These are phyloP conservation scores for Elsinoe australis DNA, from an alignment of 2,329 filamentous ascomycete genomes.

Conservation along the genomic window DNA sequence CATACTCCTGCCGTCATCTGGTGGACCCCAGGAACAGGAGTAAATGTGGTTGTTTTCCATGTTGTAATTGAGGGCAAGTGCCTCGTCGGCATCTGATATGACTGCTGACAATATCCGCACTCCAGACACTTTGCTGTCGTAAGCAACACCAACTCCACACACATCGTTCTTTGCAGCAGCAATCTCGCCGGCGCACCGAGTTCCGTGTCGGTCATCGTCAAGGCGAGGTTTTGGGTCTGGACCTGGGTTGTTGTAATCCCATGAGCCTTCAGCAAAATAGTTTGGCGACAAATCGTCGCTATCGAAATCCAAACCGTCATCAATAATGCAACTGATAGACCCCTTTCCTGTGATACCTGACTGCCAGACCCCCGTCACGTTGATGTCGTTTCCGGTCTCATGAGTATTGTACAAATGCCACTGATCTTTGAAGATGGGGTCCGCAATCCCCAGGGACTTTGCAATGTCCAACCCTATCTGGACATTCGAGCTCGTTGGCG, in stretches of 20 bases:
- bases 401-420: conserved; percentile 89
- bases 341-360: conserved; percentile 86
- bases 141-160: conserved; percentile 93
- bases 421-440: conserved; percentile 88
- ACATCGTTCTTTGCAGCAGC: conserved; percentile 85
- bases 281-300: conserved; percentile 88
- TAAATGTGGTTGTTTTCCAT: conserved; percentile 92
- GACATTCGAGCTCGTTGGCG: conserved; percentile 40
- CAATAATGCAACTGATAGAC: conserved; percentile 84
- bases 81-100: conserved; percentile 89
- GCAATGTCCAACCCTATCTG: conserved; percentile 55
- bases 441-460: conserved; percentile 62
- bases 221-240: conserved; percentile 74
- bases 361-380: conserved; percentile 89
- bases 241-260: conserved; percentile 85
- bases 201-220: conserved; percentile 81
- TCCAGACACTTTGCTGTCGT: conserved; percentile 81
- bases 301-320: conserved; percentile 93
- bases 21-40: conserved; percentile 96
- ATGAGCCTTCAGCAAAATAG: conserved; percentile 87
- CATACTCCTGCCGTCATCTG: conserved; percentile 90
- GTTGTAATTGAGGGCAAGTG: conserved; percentile 83
- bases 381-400: conserved; percentile 81
- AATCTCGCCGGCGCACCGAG: conserved; percentile 89
- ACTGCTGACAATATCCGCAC: conserved; percentile 86